Base-by-base conservation (phyloP, 2,329 filamentous ascomycete genomes). In the Fusarium sp. region DNA sequence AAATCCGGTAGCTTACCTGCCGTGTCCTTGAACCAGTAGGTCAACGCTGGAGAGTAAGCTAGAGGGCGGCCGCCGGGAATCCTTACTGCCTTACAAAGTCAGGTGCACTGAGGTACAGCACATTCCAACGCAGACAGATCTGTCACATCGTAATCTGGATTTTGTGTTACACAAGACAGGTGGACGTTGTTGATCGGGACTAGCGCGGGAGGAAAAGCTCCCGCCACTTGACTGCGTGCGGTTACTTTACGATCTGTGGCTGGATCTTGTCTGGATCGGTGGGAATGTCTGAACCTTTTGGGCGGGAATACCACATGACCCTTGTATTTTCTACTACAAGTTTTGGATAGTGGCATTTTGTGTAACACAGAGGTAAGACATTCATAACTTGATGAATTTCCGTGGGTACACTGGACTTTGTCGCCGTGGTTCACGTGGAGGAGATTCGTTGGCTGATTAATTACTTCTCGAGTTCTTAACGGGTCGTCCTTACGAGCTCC, bases 21-120 rank as follows among this genome's bases (percentile, higher is more conserved):
- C 9, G 3, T 10, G 11, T 10, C n/a, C 6, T 18, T 27, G 6
- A 29, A 47, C 3, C 13, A 16, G 6, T 7, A 27, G 7, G 5
- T 13, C 8, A 22, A 18, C 18, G 32, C 18, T 16, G 13, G 9
- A 29, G 9, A 8, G 9, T 52, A n/a, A 24, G 5, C n/a, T 48
- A 24, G 32, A 44, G 51, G 30, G 30, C 58, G 58, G 52, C 53
- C 48, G 58, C 52, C n/a, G n/a, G n/a, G n/a, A n/a, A n/a, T n/a
- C n/a, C n/a, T n/a, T n/a, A n/a, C n/a, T n/a, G n/a, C n/a, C n/a
- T n/a, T n/a, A n/a, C n/a, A n/a, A n/a, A n/a, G n/a, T n/a, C n/a
- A n/a, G n/a, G n/a, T n/a, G n/a, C n/a, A n/a, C n/a, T n/a, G n/a
- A n/a, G n/a, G n/a, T 34, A 34, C 12, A 6, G 12, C 15, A 47